phyloP scores from a whole-genome alignment of 2,329 filamentous ascomycete species.

The Neofusicoccum sp. region DNA sequence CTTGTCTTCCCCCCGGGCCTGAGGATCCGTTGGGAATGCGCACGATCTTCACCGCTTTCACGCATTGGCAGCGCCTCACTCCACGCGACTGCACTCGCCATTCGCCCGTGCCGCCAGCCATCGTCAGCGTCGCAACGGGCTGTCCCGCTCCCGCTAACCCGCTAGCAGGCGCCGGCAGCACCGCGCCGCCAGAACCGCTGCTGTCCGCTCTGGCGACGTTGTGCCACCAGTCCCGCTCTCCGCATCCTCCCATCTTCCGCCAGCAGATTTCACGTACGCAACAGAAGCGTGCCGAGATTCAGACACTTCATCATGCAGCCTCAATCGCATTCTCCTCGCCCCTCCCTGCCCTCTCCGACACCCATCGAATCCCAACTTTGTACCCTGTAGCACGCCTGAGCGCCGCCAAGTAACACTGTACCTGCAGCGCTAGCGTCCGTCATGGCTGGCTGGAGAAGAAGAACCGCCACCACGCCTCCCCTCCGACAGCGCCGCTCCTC shows the following conservation, averaged over 20 bases:
- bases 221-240: background rate
- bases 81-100: background rate
- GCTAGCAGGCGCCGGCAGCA: background rate
- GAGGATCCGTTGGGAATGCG: background rate
- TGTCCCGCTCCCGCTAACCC: background rate
- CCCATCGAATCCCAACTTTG: background rate
- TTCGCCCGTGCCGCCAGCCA: background rate
- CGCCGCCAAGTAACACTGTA: background rate
- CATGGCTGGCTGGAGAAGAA: too few relatives aligned
- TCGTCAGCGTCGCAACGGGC: background rate
- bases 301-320: conserved; percentile 1
- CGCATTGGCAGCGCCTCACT: background rate
- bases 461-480: too few relatives aligned
- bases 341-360: background rate
- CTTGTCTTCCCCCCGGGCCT: background rate
- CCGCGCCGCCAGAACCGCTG: background rate
- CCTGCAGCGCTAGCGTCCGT: too few relatives aligned
- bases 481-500: too few relatives aligned
- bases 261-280: too few relatives aligned
- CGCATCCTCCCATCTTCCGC: background rate
- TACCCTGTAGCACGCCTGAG: background rate
- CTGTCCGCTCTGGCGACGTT: background rate
- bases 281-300: background rate
- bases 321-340: background rate
- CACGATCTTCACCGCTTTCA: background rate